phyloP scores from a whole-genome alignment of 352 stramenopile species.

The Pythium aristosporum region DNA sequence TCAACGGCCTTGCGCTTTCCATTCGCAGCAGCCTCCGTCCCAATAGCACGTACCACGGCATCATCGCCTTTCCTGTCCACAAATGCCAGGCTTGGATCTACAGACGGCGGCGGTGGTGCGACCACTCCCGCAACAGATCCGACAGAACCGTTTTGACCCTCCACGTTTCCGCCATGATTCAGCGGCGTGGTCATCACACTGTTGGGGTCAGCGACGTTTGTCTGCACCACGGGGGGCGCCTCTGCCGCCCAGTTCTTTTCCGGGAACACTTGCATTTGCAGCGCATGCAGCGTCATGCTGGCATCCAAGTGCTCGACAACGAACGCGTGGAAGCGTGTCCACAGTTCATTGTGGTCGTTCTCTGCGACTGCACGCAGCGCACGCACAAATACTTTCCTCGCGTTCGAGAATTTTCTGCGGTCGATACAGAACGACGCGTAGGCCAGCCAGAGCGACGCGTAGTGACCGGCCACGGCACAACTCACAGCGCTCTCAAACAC shows the following conservation, averaged over 20 bases:
- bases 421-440: constrained; percentile 77
- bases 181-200: background rate
- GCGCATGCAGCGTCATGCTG: constrained; percentile 44
- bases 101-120: background rate
- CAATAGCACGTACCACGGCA: too few species aligned
- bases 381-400: constrained; percentile 70
- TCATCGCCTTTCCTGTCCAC: constrained; percentile 43
- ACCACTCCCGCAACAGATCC: background rate
- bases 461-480: constrained; percentile 44
- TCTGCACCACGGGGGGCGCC: background rate
- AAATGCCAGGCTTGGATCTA: constrained; percentile 61
- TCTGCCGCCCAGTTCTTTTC: constrained; percentile 21
- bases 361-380: constrained; percentile 43
- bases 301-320: constrained; percentile 60
- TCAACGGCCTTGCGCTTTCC: constrained; percentile 18
- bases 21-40: constrained; percentile 15
- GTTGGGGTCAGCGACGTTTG: background rate
- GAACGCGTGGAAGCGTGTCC: constrained; percentile 62
- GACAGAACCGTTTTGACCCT: constrained; percentile 1
- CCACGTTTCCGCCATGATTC: background rate
- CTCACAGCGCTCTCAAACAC: constrained; percentile 64
- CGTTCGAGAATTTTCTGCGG: constrained; percentile 73
- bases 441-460: constrained; percentile 50
- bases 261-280: constrained; percentile 60
- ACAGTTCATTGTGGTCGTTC: constrained; percentile 40